phyloP scores from a whole-genome alignment of 2,329 filamentous ascomycete genomes.

The Aspergillus brunneoviolaceus region DNA sequence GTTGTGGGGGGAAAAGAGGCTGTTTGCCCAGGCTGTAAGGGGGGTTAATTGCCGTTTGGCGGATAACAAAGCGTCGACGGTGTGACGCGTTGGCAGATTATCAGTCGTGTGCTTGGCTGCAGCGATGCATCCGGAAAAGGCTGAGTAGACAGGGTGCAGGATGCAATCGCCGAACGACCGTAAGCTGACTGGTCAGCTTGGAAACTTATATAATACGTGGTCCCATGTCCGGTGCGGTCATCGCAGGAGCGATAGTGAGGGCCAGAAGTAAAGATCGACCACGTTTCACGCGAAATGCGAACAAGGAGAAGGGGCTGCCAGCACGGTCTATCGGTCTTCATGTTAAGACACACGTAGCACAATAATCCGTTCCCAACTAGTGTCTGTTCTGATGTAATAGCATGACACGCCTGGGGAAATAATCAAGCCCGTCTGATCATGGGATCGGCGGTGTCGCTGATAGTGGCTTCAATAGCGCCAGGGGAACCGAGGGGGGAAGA shows the following conservation, averaged over 20 bases:
- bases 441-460: constrained; percentile 15
- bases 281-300: constrained; percentile 2
- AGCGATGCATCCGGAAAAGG: constrained; percentile 15
- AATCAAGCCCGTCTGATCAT: constrained; percentile 11
- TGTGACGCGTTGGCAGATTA: constrained; percentile 25
- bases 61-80: constrained; percentile 16
- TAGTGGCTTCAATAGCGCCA: constrained; percentile 15
- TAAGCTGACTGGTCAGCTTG: constrained; percentile 6
- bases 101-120: constrained; percentile 14
- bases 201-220: constrained; percentile 16
- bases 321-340: background rate
- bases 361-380: background rate
- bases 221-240: constrained; percentile 6
- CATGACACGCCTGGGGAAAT: constrained; percentile 8
- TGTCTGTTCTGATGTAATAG: constrained; percentile 5
- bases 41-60: constrained; percentile 10
- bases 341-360: constrained; percentile 7
- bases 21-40: constrained; percentile 12
- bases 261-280: background rate
- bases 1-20: background rate
- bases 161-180: constrained; percentile 2
- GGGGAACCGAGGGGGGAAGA: constrained; percentile 11
- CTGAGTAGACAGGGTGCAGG: constrained; percentile 21
- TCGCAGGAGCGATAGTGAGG: background rate
- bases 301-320: background rate